A percentile compares a stretch with the other conserved stretches of the same genome.
Conservation (phyloP, 108 stramenopile species). For the Mediolabrus comicus region DNA sequence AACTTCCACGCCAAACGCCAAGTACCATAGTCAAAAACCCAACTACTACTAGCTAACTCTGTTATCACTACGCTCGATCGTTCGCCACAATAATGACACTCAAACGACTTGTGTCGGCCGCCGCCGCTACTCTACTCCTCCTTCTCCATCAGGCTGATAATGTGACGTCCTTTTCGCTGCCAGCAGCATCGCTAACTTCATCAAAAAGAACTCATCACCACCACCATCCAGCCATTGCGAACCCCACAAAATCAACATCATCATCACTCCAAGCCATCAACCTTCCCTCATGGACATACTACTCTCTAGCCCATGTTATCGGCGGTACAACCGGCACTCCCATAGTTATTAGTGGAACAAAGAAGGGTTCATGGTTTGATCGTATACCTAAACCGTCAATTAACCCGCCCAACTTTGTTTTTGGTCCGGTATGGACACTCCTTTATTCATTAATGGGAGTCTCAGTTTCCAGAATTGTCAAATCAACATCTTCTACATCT, state of each 20-base stretch:
- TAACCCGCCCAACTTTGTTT: conserved; percentile 63
- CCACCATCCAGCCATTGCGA: background rate
- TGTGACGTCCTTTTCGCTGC: background rate
- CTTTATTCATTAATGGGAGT: conserved; percentile 67
- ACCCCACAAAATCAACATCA: background rate
- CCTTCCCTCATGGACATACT: conserved; percentile 22
- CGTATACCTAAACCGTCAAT: conserved; percentile 54
- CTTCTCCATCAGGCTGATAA: background rate
- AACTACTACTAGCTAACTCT: no score
- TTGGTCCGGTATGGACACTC: conserved; percentile 67
- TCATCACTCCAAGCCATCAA: background rate
- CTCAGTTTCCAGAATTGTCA: conserved; percentile 37
- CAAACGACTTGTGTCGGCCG: background rate
- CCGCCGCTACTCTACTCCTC: background rate
- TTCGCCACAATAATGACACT: no score
- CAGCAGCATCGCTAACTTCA: background rate
- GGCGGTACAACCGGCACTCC: conserved; percentile 48
- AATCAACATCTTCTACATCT: background rate
- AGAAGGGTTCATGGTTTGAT: conserved; percentile 47
- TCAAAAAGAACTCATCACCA: background rate
- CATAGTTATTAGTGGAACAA: conserved; percentile 49
- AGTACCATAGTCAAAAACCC: no score
- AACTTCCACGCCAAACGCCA: no score
- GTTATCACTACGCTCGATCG: no score
- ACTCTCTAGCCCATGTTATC: conserved; percentile 46